Base-by-base conservation (phyloP, 2,329 filamentous ascomycete genomes). In the Nothophaeocryptopus gaeumannii region DNA sequence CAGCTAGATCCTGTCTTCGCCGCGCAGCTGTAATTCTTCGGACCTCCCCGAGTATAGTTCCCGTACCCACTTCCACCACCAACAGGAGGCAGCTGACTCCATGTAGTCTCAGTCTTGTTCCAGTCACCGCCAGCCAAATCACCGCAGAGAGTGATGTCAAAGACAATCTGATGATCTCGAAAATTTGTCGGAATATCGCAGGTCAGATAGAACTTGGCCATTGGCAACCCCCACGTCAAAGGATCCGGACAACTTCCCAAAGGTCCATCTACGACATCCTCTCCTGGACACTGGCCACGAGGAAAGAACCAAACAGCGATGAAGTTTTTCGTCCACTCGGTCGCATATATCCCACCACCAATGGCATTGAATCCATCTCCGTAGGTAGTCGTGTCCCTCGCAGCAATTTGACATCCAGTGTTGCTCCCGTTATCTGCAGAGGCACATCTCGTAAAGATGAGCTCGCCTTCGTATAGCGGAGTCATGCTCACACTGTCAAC, bases 381-480 rank as follows among this genome's bases (percentile, higher is more conserved):
- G 51, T 68, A 69, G 10, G 61, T 61, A 35, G 54, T 50, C 16
- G 53, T 56, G 35, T 63, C 54, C 58, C 83, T 88, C 58, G 78
- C 80, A 39, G 73, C 66, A 40, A 75, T 74, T 20, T 50, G 43
- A 54, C 63, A 66, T 13, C 65, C 64, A 7, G 46, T 54, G 48
- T 66, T 64, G 34, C 37, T 48, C 30, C 35, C 50, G 59, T 78
- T 72, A 20, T 70, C 60, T 1, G 78, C 79, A 9, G 66, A 58
- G 37, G 62, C 53, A 50, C 67, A 69, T 53, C 64, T 58, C 16
- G 46, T 46, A 2, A 61, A 63, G 13, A 44, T 50, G 57, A 84
- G 75, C 11, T 73, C 90, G 85, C 8, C 92, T 76, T 20, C 86
- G 84, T 69, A 89, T 69, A 89, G 75, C 91, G 87, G 20, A 31